These are phyloP conservation scores for Pittosporum tobira DNA, from an alignment of 129 eudicot species.

Conservation along the genomic window DNA sequence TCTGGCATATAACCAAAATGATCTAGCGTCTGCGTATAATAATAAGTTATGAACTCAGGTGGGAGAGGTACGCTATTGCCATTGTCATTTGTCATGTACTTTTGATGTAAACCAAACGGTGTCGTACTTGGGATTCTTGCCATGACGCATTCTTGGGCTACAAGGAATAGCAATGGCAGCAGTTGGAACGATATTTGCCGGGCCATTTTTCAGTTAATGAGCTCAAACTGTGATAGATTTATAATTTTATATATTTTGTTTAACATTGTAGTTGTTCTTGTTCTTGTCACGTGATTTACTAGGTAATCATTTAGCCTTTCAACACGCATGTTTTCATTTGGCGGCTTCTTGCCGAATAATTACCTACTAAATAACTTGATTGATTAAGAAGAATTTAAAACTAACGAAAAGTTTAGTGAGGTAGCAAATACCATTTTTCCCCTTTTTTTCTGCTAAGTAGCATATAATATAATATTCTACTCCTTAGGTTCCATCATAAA, in stretches of 20 bases:
- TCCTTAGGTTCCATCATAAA: too few species aligned
- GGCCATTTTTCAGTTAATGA: neutral
- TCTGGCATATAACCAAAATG: conserved; percentile 19
- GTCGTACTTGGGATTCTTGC: neutral
- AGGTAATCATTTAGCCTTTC: neutral
- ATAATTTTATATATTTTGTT: neutral
- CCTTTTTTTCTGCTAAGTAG: too few species aligned
- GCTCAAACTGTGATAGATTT: neutral
- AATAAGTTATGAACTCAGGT: conserved; percentile 6
- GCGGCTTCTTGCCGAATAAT: too few species aligned
- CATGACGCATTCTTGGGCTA: neutral
- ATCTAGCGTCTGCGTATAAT: conserved; percentile 17
- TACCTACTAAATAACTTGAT: too few species aligned
- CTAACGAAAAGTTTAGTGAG: too few species aligned
- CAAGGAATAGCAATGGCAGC: neutral
- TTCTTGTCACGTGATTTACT: neutral
- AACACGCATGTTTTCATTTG: too few species aligned
- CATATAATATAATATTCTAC: too few species aligned
- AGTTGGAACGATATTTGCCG: neutral
- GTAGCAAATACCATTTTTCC: too few species aligned
- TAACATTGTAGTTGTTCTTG: neutral
- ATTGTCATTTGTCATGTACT: neutral
- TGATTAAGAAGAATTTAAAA: too few species aligned
- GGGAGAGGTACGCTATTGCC: neutral
- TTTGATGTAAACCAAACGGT: neutral